Evolutionary conservation across 108 stramenopile species (phyloP), one percentile per base, ranked within the genome.

Genomic region (Chaetoceros muelleri): DNA sequence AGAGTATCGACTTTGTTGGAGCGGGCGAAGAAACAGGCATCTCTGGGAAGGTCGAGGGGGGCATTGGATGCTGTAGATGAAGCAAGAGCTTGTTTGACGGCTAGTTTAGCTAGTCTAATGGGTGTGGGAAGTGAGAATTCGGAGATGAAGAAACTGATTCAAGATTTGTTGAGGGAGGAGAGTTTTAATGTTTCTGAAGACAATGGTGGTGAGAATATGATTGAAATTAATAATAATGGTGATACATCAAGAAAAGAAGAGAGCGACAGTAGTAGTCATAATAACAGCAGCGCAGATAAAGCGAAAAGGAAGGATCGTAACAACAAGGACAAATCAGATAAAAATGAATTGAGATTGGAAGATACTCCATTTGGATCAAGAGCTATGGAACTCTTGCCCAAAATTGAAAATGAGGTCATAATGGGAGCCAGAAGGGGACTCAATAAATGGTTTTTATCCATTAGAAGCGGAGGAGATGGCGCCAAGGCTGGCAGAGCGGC

Each of bases 391-490:
- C 75, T 87, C 70, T 58, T 93, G 8, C 91, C 91, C 7, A 93
- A 87, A 65, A 88, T 93, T 60, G 91, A 93, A 60, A 88, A 85
- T 44, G 87, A 93, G 64, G 91, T 93, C 7, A 48, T 88, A 18
- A 83, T 84, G 73, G 79, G 80, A 16, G 91, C 91, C 47, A 65
- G 83, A 2, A 71, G 91, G 0, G 83, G 81, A 20, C 60, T 88
- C 20, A 93, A 93, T 68, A 69, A 85, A 30, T 93, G 91, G 91
- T 93, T 88, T 57, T 60, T 88, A 25, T 61, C 80, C 2, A 58
- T 93, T 46, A 72, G 91, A n/a, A 82, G 73, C 10, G 91, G 91
- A 7, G 90, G 90, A n/a, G 91, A 93, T 56, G 87, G 83, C 0
- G 81, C 87, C 63, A 87, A 87, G 72, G 84, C 86, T 18, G 91